Base-by-base conservation (phyloP, 441 rosid species). In the Adansonia rubrostipa region DNA sequence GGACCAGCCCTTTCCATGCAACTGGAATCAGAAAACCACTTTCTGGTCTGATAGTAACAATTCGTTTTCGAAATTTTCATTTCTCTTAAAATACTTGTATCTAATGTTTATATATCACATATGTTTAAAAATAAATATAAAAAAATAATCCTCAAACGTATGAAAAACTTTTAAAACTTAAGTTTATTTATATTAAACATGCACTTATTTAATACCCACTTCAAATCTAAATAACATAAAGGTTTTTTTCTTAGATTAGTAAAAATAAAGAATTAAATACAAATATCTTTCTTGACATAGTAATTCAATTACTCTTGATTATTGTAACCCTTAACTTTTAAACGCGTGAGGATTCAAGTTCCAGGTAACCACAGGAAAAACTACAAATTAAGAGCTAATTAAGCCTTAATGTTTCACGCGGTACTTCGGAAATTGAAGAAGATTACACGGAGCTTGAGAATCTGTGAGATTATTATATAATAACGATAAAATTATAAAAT, bases 351-450 rank as follows among this genome's bases (percentile, higher is more conserved):
- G 65, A 1, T 6, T 17, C 24, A 17, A 57, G 19, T 57, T 57
- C 17, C 22, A 28, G 95, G n/a, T 13, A 51, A 13, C n/a, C 5
- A 5, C 56, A 10, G 56, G 56, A 28, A 51, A 51, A 51, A 51
- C 5, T 13, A 1, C n/a, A 51, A 14, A 51, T 51, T 51, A 3
- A 13, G 0, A 51, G 14, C 3, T 51, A 63, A 44, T 9, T 28
- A 33, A 62, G n/a, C 45, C 14, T 28, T 22, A 48, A 22, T 22
- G 73, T 69, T 69, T 69, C 42, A 48, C 57, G 42, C 44, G 44
- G 73, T 22, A 48, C 73, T 11, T 70, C 3, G 58, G 74, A 19
- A 69, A 51, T 47, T 47, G 40, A 47, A 47, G 19, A 22, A 22
- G 22, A 48, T 50, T 70, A 70, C 74, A 24, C 58, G 44, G 44